Base-by-base conservation (phyloP, 257 asterid genomes). In the Mitragyna speciosa region DNA sequence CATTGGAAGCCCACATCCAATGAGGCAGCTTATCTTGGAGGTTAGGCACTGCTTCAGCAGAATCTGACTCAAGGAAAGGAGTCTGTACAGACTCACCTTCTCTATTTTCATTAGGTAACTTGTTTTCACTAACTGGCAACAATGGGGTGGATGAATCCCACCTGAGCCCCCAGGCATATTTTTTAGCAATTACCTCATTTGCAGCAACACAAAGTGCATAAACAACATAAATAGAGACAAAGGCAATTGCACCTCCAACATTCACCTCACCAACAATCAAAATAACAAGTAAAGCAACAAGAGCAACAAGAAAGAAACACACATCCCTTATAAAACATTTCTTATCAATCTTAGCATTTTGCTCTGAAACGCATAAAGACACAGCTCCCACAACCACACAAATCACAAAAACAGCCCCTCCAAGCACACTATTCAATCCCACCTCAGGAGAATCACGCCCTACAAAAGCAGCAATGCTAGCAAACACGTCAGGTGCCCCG, bases 401-500 rank as follows among this genome's bases (percentile, higher is more conserved):
- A 39, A 91, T 87, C 36, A 94, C 95, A 54, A 94, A 94, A 82
- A 92, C 90, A 73, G 96, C 94, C 16, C 96, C 98, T n/a, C 98
- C 98, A 59, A 92, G 85, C 43, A 92, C 97, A 76, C 97, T 87
- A 78, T 92, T 94, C 76, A 94, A 78, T 16, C 98, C 98, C 70
- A 94, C 94, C 24, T 84, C 92, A 7, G 94, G 94, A 1, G 98
- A 92, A 84, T 88, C 89, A 26, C 82, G 75, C 48, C 97, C 93
- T 54, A 77, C 80, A 36, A 94, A 94, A 48, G 98, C 91, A 59
- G 96, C 98, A 73, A 94, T 88, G 72, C 98, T 92, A 19, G 96
- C 89, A 81, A 94, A 94, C 31, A 94, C 96, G 85, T 94, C 98
- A 0, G 98, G 98, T 0, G 98, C 98, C 52, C 98, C 97, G 31